phyloP scores from a whole-genome alignment of 495 filamentous ascomycete genomes.

The Hyaloscypha hepaticicola region DNA sequence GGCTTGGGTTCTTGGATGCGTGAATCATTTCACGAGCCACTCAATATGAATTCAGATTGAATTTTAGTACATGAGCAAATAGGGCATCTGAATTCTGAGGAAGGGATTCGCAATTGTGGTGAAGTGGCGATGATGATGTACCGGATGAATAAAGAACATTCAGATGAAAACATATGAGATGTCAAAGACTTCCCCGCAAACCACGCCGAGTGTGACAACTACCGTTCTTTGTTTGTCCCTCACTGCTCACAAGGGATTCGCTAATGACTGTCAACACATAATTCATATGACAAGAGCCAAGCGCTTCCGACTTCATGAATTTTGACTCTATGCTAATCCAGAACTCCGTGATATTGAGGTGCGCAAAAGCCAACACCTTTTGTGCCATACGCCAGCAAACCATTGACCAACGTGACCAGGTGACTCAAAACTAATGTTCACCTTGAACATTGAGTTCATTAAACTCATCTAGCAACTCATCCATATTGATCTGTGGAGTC shows the following conservation, averaged over 20 bases:
- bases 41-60: no score
- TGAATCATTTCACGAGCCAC: no score
- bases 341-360: background rate
- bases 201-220: background rate
- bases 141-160: no score
- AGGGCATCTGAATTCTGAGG: no score
- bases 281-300: background rate
- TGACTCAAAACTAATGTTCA: constrained; percentile 15
- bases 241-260: background rate
- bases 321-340: background rate
- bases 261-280: background rate
- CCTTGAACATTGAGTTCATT: constrained; percentile 66
- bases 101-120: no score
- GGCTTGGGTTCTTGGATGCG: no score
- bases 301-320: background rate
- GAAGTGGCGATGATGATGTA: no score
- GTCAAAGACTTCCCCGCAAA: no score
- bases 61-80: no score
- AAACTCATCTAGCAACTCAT: constrained; percentile 87
- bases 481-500: constrained; percentile 73
- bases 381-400: background rate
- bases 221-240: background rate
- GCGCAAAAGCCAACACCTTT: background rate
- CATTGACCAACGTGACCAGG: background rate
- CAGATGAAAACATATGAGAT: no score